phyloP scores from a whole-genome alignment of 1,284 basidiomycete genomes.

The Puccinia polysora region DNA sequence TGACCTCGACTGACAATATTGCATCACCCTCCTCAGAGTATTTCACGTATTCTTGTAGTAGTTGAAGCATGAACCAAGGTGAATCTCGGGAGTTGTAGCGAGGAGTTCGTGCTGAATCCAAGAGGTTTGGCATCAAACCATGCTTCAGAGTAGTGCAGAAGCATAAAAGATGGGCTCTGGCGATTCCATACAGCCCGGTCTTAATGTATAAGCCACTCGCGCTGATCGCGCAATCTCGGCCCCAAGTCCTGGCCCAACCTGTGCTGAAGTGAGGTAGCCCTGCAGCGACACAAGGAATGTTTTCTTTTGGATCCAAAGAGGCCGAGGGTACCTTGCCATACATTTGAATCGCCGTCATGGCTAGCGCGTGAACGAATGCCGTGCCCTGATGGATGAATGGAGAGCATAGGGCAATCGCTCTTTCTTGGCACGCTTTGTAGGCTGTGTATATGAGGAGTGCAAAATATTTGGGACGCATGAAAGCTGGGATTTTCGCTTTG shows the following conservation, averaged over 20 bases:
- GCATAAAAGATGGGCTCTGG: conserved; percentile 78
- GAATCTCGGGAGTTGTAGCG: conserved; percentile 84
- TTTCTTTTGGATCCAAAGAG: conserved; percentile 64
- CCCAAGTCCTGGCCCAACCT: conserved; percentile 92
- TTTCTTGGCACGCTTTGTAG: conserved; percentile 77
- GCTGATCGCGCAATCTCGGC: conserved; percentile 67
- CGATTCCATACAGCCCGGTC: conserved; percentile 79
- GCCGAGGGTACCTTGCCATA: conserved; percentile 81
- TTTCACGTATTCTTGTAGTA: conserved; percentile 86
- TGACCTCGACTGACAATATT: conserved; percentile 74
- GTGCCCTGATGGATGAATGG: conserved; percentile 78
- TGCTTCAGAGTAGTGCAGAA: conserved; percentile 51
- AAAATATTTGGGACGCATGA: conserved; percentile 89
- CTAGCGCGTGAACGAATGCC: conserved; percentile 80
- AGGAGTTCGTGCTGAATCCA: conserved; percentile 61
- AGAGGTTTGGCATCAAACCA: conserved; percentile 76
- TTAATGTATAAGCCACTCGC: conserved; percentile 76
- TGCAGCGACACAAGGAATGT: conserved; percentile 79
- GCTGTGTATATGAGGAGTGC: conserved; percentile 80
- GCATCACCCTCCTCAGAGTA: conserved; percentile 77
- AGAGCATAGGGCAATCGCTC: conserved; percentile 76
- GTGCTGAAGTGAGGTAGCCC: conserved; percentile 86
- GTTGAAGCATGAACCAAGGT: conserved; percentile 98
- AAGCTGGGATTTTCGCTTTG: conserved; percentile 68
- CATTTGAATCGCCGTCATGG: conserved; percentile 83